These are phyloP conservation scores for Heteromeles arbutifolia DNA, from an alignment of 306 rosid species.

Conservation along the genomic window DNA sequence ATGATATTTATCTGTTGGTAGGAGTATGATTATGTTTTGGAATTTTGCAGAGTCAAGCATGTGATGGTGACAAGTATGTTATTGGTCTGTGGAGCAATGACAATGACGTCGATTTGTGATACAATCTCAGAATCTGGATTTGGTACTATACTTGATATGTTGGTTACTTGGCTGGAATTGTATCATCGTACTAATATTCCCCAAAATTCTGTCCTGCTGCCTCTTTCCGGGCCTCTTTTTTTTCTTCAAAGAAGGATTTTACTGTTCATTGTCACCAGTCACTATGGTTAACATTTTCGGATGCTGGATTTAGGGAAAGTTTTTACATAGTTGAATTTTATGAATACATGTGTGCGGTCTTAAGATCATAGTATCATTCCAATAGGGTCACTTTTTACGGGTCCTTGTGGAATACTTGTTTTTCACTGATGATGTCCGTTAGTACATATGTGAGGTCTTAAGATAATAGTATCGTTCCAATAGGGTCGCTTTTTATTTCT, in stretches of 20 bases:
- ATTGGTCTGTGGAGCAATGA: constrained; percentile 94
- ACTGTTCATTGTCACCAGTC: neutral
- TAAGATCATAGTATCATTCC: too few relatives aligned
- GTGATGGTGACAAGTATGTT: constrained; percentile 70
- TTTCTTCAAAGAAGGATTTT: neutral
- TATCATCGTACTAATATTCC: neutral
- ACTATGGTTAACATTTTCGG: neutral
- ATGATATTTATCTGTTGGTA: neutral
- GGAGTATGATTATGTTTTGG: constrained; percentile 12
- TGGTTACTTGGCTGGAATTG: constrained; percentile 8
- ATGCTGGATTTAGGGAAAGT: neutral
- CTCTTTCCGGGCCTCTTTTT: neutral
- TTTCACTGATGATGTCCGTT: neutral
- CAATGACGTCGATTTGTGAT: constrained; percentile 89
- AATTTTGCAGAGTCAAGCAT: constrained; percentile 75
- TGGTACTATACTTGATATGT: constrained; percentile 43
- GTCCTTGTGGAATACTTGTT: neutral
- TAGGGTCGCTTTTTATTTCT: neutral
- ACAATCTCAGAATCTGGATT: constrained; percentile 96
- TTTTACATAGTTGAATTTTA: neutral
- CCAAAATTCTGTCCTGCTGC: neutral
- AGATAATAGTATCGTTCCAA: neutral
- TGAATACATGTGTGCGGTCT: neutral
- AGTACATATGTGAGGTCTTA: neutral
- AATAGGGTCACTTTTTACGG: too few relatives aligned